Evolutionary conservation across 2,329 filamentous ascomycete species (phyloP), one percentile per base, ranked within the genome.

Genomic region (Talaromyces atroroseus): DNA sequence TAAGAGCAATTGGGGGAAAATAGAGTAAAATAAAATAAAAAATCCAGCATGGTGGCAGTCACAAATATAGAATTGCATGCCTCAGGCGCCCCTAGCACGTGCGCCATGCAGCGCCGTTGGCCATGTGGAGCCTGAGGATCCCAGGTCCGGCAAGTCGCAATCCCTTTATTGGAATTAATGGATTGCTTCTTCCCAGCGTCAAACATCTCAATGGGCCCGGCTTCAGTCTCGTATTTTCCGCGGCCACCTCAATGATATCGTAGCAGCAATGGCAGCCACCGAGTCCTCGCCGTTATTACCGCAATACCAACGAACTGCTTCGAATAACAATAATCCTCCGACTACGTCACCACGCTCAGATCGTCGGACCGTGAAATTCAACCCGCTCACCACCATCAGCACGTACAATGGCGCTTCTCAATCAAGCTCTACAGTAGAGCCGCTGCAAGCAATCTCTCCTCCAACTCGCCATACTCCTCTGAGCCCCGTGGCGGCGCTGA

Each of bases 401-500:
- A 71, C 74, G 21, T 75, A 76, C 57, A 69, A 71, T 57, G 71
- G 71, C 45, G 63, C 70, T 36, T 71, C 74, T 46, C 68, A 71
- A 52, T 70, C 76, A 21, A 72, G 71, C 59, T 66, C 72, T 47
- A 66, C 71, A 57, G 68, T 76, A 61, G 71, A 71, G 59, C 71
- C 74, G 53, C 59, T 77, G 63, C 69, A 74, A 47, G 65, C 70
- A 20, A 66, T 68, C 29, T 71, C 74, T 36, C 68, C 72, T 12
- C 69, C 72, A 11, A 62, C 71, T 47, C 66, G 70, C 36, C 67
- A 67, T 63, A 58, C 63, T 5, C 29, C 54, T 2, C 32, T 36
- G 24, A 14, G 48, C 5, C 52, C 68, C 29, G 64, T 96, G 23
- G 85, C 90, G 5, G 83, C 88, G 2, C 76, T 96, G 63, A 96